These are phyloP conservation scores for Pythium angustatum DNA, from an alignment of 352 stramenopile species.

Conservation along the genomic window DNA sequence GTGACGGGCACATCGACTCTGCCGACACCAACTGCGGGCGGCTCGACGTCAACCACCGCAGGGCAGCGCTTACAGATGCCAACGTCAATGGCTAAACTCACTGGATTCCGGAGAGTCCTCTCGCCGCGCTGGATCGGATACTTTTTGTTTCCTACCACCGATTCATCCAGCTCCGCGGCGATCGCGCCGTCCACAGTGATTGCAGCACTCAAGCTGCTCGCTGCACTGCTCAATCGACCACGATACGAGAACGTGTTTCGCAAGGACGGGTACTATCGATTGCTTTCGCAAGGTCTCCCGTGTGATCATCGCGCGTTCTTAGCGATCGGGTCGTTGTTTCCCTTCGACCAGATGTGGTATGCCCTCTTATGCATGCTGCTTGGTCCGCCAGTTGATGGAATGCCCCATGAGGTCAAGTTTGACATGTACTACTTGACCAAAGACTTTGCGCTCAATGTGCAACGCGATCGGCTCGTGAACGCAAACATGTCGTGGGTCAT, in stretches of 20 bases:
- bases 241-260: slow-evolving; percentile 59
- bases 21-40: slow-evolving; percentile 13
- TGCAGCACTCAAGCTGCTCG: slow-evolving; percentile 50
- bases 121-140: slow-evolving; percentile 64
- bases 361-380: slow-evolving; percentile 64
- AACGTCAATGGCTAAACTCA: slow-evolving; percentile 39
- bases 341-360: slow-evolving; percentile 75
- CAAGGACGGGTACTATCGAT: slow-evolving; percentile 69
- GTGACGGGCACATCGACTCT: not conserved
- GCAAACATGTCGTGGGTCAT: slow-evolving; percentile 53
- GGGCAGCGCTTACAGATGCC: slow-evolving; percentile 50
- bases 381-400: slow-evolving; percentile 58
- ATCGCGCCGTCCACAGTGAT: slow-evolving; percentile 56
- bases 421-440: slow-evolving; percentile 65
- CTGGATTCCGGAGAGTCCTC: slow-evolving; percentile 62
- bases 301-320: slow-evolving; percentile 39
- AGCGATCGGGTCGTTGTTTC: slow-evolving; percentile 31
- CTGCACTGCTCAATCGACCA: slow-evolving; percentile 41
- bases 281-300: slow-evolving; percentile 61
- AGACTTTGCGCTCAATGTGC: slow-evolving; percentile 72
- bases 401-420: slow-evolving; percentile 61
- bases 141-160: slow-evolving; percentile 48
- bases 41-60: slow-evolving; percentile 4
- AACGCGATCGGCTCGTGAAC: slow-evolving; percentile 54
- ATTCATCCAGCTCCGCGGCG: slow-evolving; percentile 18